Evolutionary conservation across 1,284 basidiomycete species (phyloP), one percentile per base, ranked within the genome.

Genomic region (Ganoderma meredithae): DNA sequence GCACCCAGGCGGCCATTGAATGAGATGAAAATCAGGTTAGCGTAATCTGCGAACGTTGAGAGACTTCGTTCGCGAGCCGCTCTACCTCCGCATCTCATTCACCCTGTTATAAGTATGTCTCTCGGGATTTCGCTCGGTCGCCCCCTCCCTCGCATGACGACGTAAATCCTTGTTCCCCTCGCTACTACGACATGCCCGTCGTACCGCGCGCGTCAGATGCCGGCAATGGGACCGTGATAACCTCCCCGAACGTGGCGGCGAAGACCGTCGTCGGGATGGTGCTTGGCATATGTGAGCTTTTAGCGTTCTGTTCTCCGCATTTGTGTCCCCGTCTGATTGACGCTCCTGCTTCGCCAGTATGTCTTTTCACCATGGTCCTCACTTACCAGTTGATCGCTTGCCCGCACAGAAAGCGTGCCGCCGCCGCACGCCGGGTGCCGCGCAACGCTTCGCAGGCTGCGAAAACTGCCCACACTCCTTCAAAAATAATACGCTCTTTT

Each of bases 341-440:
- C 36, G 15, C 22, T 1, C 4, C 36, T 10, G 33, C 27, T 53
- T 62, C 15, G 22, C 6, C 52, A 77, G 75, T 77, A 43, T 73
- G 76, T 40, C 71, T 77, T 22, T 79, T 77, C 65, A 65, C 59
- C 19, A 67, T 79, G n/a, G 66, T 79, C 33, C 3, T 76, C 52
- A 72, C 73, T 41, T 79, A 78, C 59, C 77, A 78, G 66, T 66
- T 79, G 12, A 27, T 78, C n/a, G 69, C 71, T 6, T 69, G 69
- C 19, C 72, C 74, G 31, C 69, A 73, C 49, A 70, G 67, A 52
- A 72, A 33, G 52, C 66, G 68, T 3, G 39, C 27, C 4, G 39
- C 27, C 19, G 55, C 55, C 55, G 27, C 33, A 17, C 62, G 61
- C 5, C 67, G 61, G 33, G 65, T 62, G 4, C 68, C 67, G 13